Base-by-base conservation (phyloP, 371 early-diverging fungal genomes). In the Nematocida sp. region DNA sequence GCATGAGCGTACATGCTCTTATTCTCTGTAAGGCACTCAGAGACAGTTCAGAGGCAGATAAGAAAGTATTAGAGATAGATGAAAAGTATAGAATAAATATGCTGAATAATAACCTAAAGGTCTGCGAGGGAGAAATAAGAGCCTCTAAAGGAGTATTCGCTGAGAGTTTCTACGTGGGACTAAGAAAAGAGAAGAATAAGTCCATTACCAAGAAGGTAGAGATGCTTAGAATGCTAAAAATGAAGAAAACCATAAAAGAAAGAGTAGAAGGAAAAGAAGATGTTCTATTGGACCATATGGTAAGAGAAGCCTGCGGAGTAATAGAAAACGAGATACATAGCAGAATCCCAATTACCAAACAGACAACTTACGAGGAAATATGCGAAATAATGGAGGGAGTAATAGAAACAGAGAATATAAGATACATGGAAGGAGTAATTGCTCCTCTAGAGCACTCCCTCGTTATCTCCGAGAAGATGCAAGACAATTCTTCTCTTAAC, bases 121-220 rank as follows among this genome's bases (percentile, higher is more conserved):
- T 57, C 32, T 25, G 28, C 26, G 42, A 42, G 16, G 50, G 48
- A n/a, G 48, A 71, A 50, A 28, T 71, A 11, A n/a, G 20, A 0
- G n/a, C 9, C 5, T 7, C 39, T 2, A 71, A 61, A 42, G 75
- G 57, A 13, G 48, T 71, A 11, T 59, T 71, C 18, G 30, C 59
- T 23, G 75, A 71, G 63, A 57, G 69, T 7, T n/a, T 71, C 7
- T 71, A 36, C 63, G 9, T 71, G 39, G 28, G 59, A 25, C 32
- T 71, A 11, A 16, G 30, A 7, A 40, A 20, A 23, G n/a, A 39
- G 25, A 18, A 36, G 42, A 30, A 54, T 18, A 18, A 38, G 32
- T 16, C 36, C 5, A 7, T 63, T 48, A 53, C 38, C 4, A 26
- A 50, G 32, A 49, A 39, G 63, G 33, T 71, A 49, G 75, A 71